Conservation (phyloP, 2,329 filamentous ascomycete species). For the Ophiostoma himal-ulmi region DNA sequence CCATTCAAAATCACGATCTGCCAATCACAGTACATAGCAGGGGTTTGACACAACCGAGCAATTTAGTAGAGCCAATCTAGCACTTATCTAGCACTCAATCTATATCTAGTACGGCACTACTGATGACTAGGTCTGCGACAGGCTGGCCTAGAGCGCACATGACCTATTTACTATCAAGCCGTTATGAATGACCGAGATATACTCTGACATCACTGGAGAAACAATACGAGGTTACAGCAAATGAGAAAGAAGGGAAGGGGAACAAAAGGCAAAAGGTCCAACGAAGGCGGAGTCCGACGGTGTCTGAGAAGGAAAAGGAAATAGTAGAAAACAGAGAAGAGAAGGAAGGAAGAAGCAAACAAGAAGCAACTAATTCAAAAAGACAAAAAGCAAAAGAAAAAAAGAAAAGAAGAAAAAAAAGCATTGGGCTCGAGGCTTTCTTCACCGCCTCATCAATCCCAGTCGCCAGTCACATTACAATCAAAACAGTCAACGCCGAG, state of each 20-base stretch:
- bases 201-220: not conserved
- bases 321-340: not conserved
- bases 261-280: not conserved
- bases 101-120: not conserved
- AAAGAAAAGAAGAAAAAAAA: not conserved
- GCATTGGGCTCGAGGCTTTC: not conserved
- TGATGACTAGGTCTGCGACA: slow-evolving; percentile 2
- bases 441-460: slow-evolving; percentile 4
- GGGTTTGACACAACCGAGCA: not conserved
- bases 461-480: not conserved
- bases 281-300: not conserved
- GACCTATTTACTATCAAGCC: not conserved
- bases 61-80: not conserved
- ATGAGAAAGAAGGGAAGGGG: not conserved
- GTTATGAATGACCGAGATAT: not conserved
- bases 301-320: not conserved
- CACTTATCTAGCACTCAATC: not conserved
- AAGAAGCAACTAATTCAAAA: not conserved
- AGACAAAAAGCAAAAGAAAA: not conserved
- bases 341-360: too few relatives aligned
- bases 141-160: slow-evolving; percentile 3
- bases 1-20: not conserved
- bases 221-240: not conserved
- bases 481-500: not conserved
- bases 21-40: slow-evolving; percentile 1